Base-by-base conservation (phyloP, 257 asterid genomes). In the Solanum microdontum region DNA sequence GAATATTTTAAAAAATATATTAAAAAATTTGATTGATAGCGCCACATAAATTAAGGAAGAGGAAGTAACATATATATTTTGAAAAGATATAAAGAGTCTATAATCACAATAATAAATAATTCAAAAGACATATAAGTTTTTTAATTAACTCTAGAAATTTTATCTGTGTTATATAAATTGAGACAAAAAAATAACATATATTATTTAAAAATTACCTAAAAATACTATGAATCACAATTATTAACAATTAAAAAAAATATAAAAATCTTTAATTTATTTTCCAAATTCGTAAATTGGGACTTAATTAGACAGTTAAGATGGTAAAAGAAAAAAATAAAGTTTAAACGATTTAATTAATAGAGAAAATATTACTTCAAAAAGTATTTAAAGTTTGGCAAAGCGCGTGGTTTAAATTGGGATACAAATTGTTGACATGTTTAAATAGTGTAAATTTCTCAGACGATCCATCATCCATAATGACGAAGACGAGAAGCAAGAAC, bases 401-500 rank as follows among this genome's bases (percentile, higher is more conserved):
- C 11, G 45, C 24, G 40, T 8, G 4, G 43, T 72, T 32, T 72
- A 8, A 72, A 32, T 70, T 6, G 39, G 39, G 76, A 70, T 15
- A 15, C 13, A 30, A 32, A 70, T 72, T 8, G 24, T 69, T 68
- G 74, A 26, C 9, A 68, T 68, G 4, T 26, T 68, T 12, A 68
- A n/a, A n/a, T n/a, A n/a, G 4, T 24, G 36, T 14, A 13, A 6
- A 6, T 6, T 19, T 19, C 24, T 55, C 23, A 11, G 76, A 12
- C 19, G 76, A 28, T 69, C 76, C 37, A 39, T 76, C 58, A 1
- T 39, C 84, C 24, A 26, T 60, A 19, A 89, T 89, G 91, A 88
- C 89, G 84, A 88, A 89, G 85, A 85, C 87, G 82, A 85, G 77
- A 23, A 89, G 48, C 12, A 85, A 76, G 60, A 69, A 60, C 48